Base-by-base conservation (phyloP, 805 yeast species). In the Metschnikowia dekortorum region DNA sequence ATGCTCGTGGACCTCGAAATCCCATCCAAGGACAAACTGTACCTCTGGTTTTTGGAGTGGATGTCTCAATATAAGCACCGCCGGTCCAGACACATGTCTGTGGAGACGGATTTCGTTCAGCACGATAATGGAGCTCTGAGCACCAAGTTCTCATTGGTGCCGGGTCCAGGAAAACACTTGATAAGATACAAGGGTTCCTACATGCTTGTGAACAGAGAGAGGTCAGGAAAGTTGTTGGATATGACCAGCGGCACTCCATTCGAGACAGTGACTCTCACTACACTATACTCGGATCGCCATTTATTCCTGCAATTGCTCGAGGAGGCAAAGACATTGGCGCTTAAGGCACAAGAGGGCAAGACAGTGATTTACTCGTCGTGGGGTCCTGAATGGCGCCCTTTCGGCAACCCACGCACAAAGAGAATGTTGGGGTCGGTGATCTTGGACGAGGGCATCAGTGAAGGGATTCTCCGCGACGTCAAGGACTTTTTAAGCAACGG, bases 351-450 rank as follows among this genome's bases (percentile, higher is more conserved):
- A 52, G 96, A 89, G 63, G 98, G 99, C 7, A 92, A 90, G 63
- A 94, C 98, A 0, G 98, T 94, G 7, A 71, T 94, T 5, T 94
- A 81, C 66, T 89, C 97, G 4, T 87, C 96, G 9, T 92, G 94
- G 89, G 99, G 98, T 0, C 96, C 96, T 30, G 99, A 94, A 63
- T 94, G 99, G 99, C 77, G 98, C 61, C 96, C 96, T 4, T 94
- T 94, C 73, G 99, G 99, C 2, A 91, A 85, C 64, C 98, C 99
- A 1, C 78, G 97, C 54, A 85, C 84, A 60, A 92, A 92, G 69
- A 76, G 99, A 59, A 69, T 85, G 29, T 69, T 92, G 36, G 92
- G 87, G 4, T 87, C 96, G 7, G 99, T 94, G 13, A 83, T 94
- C 28, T 71, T 94, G 47, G 98, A 90, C 65, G 66, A 76, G 26